A percentile compares a stretch with the other conserved stretches of the same genome.
phyloP scores from a whole-genome alignment of 441 rosid species.

The Adansonia grandidieri region DNA sequence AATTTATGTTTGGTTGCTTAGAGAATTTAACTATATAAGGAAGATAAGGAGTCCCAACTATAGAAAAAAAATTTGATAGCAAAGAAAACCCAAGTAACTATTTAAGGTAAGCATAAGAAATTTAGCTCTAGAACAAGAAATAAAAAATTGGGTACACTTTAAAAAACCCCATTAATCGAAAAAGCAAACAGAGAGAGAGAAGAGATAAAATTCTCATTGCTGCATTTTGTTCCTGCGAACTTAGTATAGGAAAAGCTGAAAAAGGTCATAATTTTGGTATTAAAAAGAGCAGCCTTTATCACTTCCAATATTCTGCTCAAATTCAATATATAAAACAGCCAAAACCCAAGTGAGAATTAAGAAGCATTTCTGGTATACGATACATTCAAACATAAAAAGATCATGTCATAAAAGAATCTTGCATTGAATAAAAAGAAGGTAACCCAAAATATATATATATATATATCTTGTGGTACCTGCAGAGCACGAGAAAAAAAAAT shows the following conservation, averaged over 20 bases:
- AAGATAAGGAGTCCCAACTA: neutral
- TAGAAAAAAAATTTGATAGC: neutral
- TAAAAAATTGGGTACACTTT: neutral
- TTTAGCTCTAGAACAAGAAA: slow-evolving; percentile 7
- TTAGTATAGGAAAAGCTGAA: neutral
- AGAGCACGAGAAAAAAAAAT: slow-evolving; percentile 13
- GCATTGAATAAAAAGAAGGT: slow-evolving; percentile 4
- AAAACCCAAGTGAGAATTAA: neutral
- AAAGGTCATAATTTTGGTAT: neutral
- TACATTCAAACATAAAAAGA: neutral
- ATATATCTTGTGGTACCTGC: slow-evolving; percentile 7
- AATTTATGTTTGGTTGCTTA: slow-evolving; percentile 19
- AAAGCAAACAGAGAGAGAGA: slow-evolving; percentile 5
- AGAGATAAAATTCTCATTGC: neutral
- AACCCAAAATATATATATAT: neutral
- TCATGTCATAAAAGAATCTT: slow-evolving; percentile 1
- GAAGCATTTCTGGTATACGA: neutral
- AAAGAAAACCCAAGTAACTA: neutral
- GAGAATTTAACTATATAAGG: slow-evolving; percentile 14
- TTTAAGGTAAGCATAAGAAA: neutral
- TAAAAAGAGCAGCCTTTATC: neutral
- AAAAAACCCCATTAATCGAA: slow-evolving; percentile 14
- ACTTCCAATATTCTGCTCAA: slow-evolving; percentile 1
- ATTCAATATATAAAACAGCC: neutral
- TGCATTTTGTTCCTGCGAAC: slow-evolving; percentile 19